Base-by-base conservation (phyloP, 2,329 filamentous ascomycete genomes). In the Xylariales sp. region DNA sequence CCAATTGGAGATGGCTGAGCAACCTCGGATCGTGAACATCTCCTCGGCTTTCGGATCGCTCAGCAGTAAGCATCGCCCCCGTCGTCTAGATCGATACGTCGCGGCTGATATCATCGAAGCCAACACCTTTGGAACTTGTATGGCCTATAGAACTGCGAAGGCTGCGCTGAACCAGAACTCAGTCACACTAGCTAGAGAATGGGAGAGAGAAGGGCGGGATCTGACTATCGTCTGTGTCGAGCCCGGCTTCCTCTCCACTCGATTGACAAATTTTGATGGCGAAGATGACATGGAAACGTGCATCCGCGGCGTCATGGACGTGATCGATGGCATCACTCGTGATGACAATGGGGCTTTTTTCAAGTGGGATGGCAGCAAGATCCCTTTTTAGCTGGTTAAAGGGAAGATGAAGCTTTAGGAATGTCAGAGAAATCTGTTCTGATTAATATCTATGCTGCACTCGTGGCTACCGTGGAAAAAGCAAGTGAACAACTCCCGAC, bases 111-210 rank as follows among this genome's bases (percentile, higher is more conserved):
- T 41, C 3, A 12, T 14, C 14, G 16, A 43, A 55, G 52, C 52
- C 36, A 55, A 55, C 41, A 12, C 52, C 6, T 55, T 55, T 55
- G 52, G 52, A 41, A 55, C 52, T 34, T 55, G 52, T 55, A 55
- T 55, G 52, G 52, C 52, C 28, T 55, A 55, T 43, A 55, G 52
- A 55, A 28, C 52, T 41, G 52, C 52, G 14, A 55, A 55, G 18
- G n/a, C 52, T 28, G 52, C 52, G 4, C 36, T 55, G n/a, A 55
- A 55, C 36, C 52, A 55, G 32, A 55, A 41, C 34, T 55, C 52
- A 2, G 36, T 55, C 34, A 55, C 52, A 43, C 10, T 52, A 12
- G 49, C 49, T 34, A 32, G 49, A 30, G 49, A 52, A 52, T 52
- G 49, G 49, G 49, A 52, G 16, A 34, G 32, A 34, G 49, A 52